A percentile compares a stretch with the other conserved stretches of the same genome.
Evolutionary conservation across 2,329 filamentous ascomycete genomes (phyloP).

Genomic region (Taxawa tesnikishii): DNA sequence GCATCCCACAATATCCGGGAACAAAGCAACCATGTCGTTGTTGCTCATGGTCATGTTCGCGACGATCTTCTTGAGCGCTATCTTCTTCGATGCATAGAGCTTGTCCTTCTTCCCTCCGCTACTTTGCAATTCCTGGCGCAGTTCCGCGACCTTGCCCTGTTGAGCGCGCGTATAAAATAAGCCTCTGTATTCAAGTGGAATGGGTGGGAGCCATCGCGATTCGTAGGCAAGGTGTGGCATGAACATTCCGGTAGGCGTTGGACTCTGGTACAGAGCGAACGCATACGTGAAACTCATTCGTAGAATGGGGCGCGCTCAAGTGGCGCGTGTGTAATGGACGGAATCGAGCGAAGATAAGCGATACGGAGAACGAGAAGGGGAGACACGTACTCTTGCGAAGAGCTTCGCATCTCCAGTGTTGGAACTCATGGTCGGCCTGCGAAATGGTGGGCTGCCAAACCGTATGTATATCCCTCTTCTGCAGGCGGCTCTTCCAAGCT

Average conservation of each 20-base stretch:
- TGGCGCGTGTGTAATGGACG: not conserved
- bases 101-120: constrained; percentile 96
- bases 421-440: constrained; percentile 48
- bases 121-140: constrained; percentile 66
- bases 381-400: constrained; percentile 77
- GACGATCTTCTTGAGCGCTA: constrained; percentile 97
- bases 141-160: constrained; percentile 98
- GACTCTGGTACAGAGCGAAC: not conserved
- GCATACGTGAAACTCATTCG: not conserved
- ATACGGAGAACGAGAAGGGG: constrained; percentile 5
- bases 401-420: constrained; percentile 94
- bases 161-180: constrained; percentile 34
- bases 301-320: not conserved
- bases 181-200: constrained; percentile 17
- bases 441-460: not conserved
- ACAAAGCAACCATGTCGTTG: constrained; percentile 97
- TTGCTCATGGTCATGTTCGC: constrained; percentile 99
- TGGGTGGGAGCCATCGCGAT: constrained; percentile 18
- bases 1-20: constrained; percentile 87
- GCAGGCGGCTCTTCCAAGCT: not conserved
- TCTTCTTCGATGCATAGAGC: constrained; percentile 89
- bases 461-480: not conserved
- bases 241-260: constrained; percentile 19
- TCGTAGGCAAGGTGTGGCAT: constrained; percentile 21
- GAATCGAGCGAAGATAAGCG: constrained; percentile 1